Base-by-base conservation (phyloP, 768 basidiomycete genomes). In the Rhodotorula sphaerocarpa region DNA sequence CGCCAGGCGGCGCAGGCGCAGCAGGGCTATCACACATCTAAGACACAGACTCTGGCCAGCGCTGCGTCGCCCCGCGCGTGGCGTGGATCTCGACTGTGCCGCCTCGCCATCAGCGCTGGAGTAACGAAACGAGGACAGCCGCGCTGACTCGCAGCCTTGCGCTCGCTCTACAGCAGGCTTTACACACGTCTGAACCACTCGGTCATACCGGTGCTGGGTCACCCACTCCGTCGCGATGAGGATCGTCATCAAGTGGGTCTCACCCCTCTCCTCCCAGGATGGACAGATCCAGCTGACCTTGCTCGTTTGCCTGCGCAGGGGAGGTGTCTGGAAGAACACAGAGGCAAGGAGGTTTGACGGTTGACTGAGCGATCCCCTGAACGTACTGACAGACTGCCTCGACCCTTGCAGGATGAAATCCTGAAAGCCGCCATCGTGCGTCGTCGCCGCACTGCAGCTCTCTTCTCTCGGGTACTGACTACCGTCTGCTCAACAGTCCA, bases 361-460 rank as follows among this genome's bases (percentile, higher is more conserved):
- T 20, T 44, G 23, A 3, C n/a, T 41, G 6, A 1, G 39, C 11
- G 9, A 12, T 15, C 6, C 15, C 0, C n/a, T 12, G 6, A 7
- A 2, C 5, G 7, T 2, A 18, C 50, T 11, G 21, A 23, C 55
- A 33, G 25, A 31, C 39, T 27, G 9, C 11, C 30, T 23, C 25
- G 33, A 88, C 85, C 90, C 89, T 79, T 88, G 25, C 88, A 92
- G 76, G 72, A 99, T 75, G 95, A 99, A 76, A 95, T 99, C 55
- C 82, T 99, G 70, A 99, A 99, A 78, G 95, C 95, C 66, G 95
- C 95, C 71, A 97, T 97, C 68, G 58, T 16, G 10, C 36, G 4
- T 55, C 3, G 10, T 20, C 6, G 3, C 21, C 33, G 16, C 3
- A 28, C 27, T n/a, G 20, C 5, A 20, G 4, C 27, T 27, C 15